Evolutionary conservation across 495 filamentous ascomycete species (phyloP).

Genomic region (Hamigera avellanea): DNA sequence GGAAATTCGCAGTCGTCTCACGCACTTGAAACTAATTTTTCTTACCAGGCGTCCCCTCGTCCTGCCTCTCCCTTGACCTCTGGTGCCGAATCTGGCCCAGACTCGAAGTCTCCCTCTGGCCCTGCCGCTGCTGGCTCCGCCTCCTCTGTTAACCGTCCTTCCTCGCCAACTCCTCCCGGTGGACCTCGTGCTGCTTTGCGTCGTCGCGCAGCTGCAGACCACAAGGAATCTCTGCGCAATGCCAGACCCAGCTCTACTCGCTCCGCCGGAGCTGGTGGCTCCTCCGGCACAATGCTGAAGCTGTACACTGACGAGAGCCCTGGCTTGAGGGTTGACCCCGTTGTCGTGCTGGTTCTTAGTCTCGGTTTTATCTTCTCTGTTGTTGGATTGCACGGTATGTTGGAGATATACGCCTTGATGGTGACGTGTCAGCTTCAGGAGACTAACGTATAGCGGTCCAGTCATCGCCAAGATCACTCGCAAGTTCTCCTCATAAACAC

Average conservation of each 20-base stretch:
- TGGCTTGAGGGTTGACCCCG: slow-evolving; percentile 91
- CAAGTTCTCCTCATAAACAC: slow-evolving; percentile 57
- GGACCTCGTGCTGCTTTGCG: slow-evolving; percentile 91
- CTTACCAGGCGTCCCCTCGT: slow-evolving; percentile 31
- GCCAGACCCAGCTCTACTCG: slow-evolving; percentile 79
- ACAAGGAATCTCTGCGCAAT: slow-evolving; percentile 91
- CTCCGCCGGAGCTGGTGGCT: slow-evolving; percentile 88
- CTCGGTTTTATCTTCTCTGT: slow-evolving; percentile 98
- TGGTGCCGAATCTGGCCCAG: slow-evolving; percentile 36
- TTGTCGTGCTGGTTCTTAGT: slow-evolving; percentile 87
- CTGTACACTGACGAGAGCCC: slow-evolving; percentile 99
- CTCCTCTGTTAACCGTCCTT: slow-evolving; percentile 58
- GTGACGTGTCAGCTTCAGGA: background rate
- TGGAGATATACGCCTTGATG: no score
- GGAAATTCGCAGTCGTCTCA: background rate
- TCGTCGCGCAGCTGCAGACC: slow-evolving; percentile 85
- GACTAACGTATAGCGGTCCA: slow-evolving; percentile 25
- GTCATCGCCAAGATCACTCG: slow-evolving; percentile 95
- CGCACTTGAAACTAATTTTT: background rate
- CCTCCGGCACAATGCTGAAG: slow-evolving; percentile 95
- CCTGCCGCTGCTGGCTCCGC: slow-evolving; percentile 47
- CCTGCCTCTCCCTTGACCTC: slow-evolving; percentile 38
- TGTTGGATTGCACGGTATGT: slow-evolving; percentile 88
- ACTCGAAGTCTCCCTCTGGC: slow-evolving; percentile 53
- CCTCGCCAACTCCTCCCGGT: slow-evolving; percentile 83